Evolutionary conservation across 441 rosid species (phyloP), one percentile per base, ranked within the genome.

Genomic region (Erysimum cheiri): DNA sequence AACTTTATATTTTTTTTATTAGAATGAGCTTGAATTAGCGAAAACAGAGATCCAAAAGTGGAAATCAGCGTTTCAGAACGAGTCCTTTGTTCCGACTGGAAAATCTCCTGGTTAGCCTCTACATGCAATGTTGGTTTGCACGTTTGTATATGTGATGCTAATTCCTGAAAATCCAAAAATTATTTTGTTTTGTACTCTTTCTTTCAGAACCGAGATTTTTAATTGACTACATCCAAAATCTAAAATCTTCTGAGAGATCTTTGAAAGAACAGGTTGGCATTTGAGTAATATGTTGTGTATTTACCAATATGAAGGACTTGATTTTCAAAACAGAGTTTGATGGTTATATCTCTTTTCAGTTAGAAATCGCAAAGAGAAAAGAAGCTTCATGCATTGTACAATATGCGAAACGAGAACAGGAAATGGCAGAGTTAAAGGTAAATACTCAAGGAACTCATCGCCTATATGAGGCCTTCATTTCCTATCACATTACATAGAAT

Each of bases 351-450:
- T 78, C 53, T 41, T 75, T 71, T 73, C 87, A 92, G 98, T 82
- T 92, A 66, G 99, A 96, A 71, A 88, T 91, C 49, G 93, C 97
- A 39, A 91, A 84, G 90, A 91, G 95, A 81, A 95, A 95, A 80
- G 99, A 95, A 84, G 99, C 96, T 58, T 95, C 99, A 10, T 91
- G 89, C 80, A 92, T 95, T 72, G 99, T 92, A 70, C 93, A 93
- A 67, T 95, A 92, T 77, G 98, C 96, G 1, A 95, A 95, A 81
- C 80, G 96, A 53, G 98, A 96, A 81, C 98, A 96, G 72, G 98
- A 92, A 85, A 91, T 96, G 80, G 90, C 97, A 4, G 98, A 92
- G 77, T 70, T 92, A 67, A 92, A 93, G 93, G 98, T 90, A 69
- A 69, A 48, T 17, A 13, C 52, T 64, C 61, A 2, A 39, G 49